A percentile compares a stretch with the other conserved stretches of the same genome.
phyloP scores from a whole-genome alignment of 352 stramenopile species.

The Pythium phragmitis region DNA sequence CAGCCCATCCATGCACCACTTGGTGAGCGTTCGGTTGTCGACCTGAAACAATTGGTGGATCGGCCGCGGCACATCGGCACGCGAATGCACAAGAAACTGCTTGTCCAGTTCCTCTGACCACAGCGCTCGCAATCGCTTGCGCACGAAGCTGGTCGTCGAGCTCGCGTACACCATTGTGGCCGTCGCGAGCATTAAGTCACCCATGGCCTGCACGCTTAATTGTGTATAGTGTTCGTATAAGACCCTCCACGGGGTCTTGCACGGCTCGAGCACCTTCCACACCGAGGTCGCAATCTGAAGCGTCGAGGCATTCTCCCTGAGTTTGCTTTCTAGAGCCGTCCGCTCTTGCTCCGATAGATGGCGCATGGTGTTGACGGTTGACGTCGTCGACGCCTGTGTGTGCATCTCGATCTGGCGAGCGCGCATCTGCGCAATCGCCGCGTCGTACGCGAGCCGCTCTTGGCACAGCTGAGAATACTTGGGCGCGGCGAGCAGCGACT shows the following conservation, averaged over 20 bases:
- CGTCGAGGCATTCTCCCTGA: slow-evolving; percentile 53
- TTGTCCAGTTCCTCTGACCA: slow-evolving; percentile 41
- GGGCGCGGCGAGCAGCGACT: slow-evolving; percentile 53
- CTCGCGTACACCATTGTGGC: slow-evolving; percentile 49
- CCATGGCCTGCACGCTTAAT: slow-evolving; percentile 44
- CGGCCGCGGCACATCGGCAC: slow-evolving; percentile 19
- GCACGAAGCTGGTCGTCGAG: slow-evolving; percentile 19
- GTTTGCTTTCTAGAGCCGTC: slow-evolving; percentile 40
- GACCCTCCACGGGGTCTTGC: slow-evolving; percentile 41
- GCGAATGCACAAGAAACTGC: slow-evolving; percentile 36
- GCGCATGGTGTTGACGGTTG: slow-evolving; percentile 36
- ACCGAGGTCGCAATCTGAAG: slow-evolving; percentile 53
- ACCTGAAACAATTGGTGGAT: slow-evolving; percentile 37
- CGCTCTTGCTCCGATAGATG: slow-evolving; percentile 53
- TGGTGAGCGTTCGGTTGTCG: slow-evolving; percentile 30
- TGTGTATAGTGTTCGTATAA: slow-evolving; percentile 41
- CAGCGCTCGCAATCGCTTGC: slow-evolving; percentile 27
- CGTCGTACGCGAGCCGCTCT: slow-evolving; percentile 41
- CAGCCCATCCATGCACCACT: slow-evolving; percentile 49
- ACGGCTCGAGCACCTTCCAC: slow-evolving; percentile 52
- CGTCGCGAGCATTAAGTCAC: slow-evolving; percentile 65
- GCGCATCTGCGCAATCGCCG: slow-evolving; percentile 36
- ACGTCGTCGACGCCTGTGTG: slow-evolving; percentile 36
- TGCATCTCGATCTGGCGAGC: slow-evolving; percentile 38
- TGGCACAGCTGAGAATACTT: slow-evolving; percentile 55